Percentiles rank a stretch among this genome's conserved stretches.
Evolutionary conservation across 352 stramenopile genomes (phyloP).

Genomic region (Globisporangium apiculatum): DNA sequence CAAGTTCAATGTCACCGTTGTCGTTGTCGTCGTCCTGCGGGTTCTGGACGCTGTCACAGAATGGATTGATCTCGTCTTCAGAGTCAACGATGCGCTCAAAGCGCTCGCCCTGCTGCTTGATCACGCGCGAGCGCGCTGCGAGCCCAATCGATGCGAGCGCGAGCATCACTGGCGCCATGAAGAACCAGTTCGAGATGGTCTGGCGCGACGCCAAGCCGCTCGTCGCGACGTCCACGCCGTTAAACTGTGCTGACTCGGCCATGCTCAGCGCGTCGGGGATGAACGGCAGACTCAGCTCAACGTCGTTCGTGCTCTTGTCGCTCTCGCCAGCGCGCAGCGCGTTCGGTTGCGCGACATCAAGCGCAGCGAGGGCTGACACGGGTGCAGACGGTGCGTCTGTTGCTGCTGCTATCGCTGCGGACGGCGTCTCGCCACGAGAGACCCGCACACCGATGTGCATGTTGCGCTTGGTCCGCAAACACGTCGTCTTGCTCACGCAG

Average conservation of each 20-base stretch:
- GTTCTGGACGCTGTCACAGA: constrained; percentile 25
- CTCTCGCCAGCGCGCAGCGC: too few relatives aligned
- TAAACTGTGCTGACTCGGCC: constrained; percentile 4
- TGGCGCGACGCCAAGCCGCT: background rate
- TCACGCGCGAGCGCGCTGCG: constrained; percentile 18
- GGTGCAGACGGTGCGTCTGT: too few relatives aligned
- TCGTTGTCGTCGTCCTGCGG: constrained; percentile 24
- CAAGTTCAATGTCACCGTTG: constrained; percentile 22
- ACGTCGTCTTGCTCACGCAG: constrained; percentile 34
- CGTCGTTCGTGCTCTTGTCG: background rate
- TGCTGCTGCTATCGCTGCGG: too few relatives aligned
- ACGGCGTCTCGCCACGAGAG: too few relatives aligned
- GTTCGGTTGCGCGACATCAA: background rate
- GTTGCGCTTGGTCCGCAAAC: constrained; percentile 2
- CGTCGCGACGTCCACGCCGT: constrained; percentile 3
- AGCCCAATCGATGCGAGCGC: constrained; percentile 34
- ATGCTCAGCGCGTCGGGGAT: constrained; percentile 14
- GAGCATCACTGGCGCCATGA: constrained; percentile 30
- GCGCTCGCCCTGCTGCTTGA: constrained; percentile 1
- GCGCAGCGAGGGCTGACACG: too few relatives aligned
- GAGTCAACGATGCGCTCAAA: constrained; percentile 37
- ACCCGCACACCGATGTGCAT: background rate
- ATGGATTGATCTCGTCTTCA: constrained; percentile 75
- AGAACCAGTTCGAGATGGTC: constrained; percentile 38
- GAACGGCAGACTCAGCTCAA: constrained; percentile 9